Evolutionary conservation across 495 filamentous ascomycete genomes (phyloP).

Genomic region (Apiosordaria backusii): DNA sequence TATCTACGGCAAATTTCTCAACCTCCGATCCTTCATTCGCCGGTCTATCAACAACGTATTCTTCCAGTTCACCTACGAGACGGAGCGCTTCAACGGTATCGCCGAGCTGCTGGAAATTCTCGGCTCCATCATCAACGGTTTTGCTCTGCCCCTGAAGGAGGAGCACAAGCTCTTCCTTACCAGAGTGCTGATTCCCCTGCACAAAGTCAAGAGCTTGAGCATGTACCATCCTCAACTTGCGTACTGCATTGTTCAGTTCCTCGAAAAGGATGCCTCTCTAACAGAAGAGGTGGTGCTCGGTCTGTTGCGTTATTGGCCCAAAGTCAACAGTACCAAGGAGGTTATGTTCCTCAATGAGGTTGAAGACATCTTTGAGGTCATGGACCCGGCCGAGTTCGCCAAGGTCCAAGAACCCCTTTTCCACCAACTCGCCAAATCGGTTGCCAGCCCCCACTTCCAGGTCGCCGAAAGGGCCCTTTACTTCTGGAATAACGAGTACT

Average conservation of each 20-base stretch:
- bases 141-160: slow-evolving; percentile 94
- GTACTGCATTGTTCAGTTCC: slow-evolving; percentile 98
- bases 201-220: slow-evolving; percentile 98
- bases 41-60: slow-evolving; percentile 99
- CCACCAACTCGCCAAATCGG: slow-evolving; percentile 94
- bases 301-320: slow-evolving; percentile 95
- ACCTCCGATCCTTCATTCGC: slow-evolving; percentile 93
- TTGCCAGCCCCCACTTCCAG: slow-evolving; percentile 98
- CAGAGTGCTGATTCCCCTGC: slow-evolving; percentile 83
- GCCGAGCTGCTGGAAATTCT: slow-evolving; percentile 95
- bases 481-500: slow-evolving; percentile 99
- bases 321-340: slow-evolving; percentile 98
- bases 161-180: slow-evolving; percentile 99
- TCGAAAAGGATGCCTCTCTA: slow-evolving; percentile 95
- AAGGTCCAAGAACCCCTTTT: slow-evolving; percentile 98
- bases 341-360: slow-evolving; percentile 99
- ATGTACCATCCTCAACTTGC: slow-evolving; percentile 99
- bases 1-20: slow-evolving; percentile 99
- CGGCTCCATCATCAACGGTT: slow-evolving; percentile 98
- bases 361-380: slow-evolving; percentile 99
- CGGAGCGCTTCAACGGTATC: slow-evolving; percentile 96
- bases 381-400: slow-evolving; percentile 97
- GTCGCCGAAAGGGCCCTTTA: slow-evolving; percentile 96
- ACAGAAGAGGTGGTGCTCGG: slow-evolving; percentile 98
- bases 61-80: slow-evolving; percentile 99